These are phyloP conservation scores for Barnettozyma pratensis DNA, from an alignment of 805 yeast genomes.

Conservation along the genomic window DNA sequence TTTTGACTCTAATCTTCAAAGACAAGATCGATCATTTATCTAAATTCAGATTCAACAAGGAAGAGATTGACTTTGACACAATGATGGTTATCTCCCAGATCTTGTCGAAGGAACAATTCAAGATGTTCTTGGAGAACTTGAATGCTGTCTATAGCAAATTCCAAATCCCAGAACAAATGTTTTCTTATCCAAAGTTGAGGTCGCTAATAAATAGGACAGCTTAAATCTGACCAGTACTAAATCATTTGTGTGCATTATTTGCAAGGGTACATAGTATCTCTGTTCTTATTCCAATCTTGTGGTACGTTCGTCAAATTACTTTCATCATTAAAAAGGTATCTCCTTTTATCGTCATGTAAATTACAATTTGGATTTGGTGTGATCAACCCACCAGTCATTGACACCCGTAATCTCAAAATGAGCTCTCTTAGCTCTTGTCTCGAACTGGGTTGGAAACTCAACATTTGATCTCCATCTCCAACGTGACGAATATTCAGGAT, in stretches of 20 bases:
- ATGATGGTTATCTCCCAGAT: slow-evolving; percentile 11
- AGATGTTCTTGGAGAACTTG: slow-evolving; percentile 2
- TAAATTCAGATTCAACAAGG: slow-evolving; percentile 5
- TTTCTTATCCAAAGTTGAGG: slow-evolving; percentile 4
- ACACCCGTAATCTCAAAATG: slow-evolving; percentile 17
- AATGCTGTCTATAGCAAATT: slow-evolving; percentile 5
- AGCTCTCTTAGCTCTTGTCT: slow-evolving; percentile 14
- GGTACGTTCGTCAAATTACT: too few species aligned
- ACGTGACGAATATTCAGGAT: slow-evolving; percentile 17
- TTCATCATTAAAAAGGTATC: too few species aligned
- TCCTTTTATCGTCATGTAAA: too few species aligned
- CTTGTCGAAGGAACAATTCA: slow-evolving; percentile 6
- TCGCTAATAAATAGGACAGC: not conserved
- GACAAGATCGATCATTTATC: slow-evolving; percentile 8
- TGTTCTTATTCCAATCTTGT: too few species aligned
- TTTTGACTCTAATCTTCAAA: slow-evolving; percentile 4
- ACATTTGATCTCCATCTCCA: slow-evolving; percentile 30
- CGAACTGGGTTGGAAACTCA: slow-evolving; percentile 13
- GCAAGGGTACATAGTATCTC: too few species aligned
- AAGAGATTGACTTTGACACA: slow-evolving; percentile 11
- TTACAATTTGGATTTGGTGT: not conserved
- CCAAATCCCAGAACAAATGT: slow-evolving; percentile 5
- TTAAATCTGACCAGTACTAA: not conserved
- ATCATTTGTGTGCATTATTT: too few species aligned
- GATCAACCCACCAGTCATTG: slow-evolving; percentile 12